phyloP scores from a whole-genome alignment of 106 monocot species.

The Iris macrosiphon region DNA sequence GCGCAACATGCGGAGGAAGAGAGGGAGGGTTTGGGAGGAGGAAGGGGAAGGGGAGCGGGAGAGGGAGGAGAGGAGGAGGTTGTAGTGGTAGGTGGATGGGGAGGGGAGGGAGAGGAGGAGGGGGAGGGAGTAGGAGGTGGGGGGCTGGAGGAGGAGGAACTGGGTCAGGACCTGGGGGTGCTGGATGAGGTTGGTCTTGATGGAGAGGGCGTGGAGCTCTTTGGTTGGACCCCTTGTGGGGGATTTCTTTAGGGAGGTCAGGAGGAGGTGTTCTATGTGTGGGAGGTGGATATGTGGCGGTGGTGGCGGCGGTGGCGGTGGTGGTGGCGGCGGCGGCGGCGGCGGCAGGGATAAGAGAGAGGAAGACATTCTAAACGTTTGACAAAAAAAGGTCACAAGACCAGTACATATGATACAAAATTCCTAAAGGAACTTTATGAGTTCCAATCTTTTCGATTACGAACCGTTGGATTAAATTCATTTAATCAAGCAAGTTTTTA shows the following conservation, averaged over 20 bases:
- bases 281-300: too few relatives aligned
- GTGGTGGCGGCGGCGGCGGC: too few relatives aligned
- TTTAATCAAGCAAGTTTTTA: too few relatives aligned
- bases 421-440: too few relatives aligned
- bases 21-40: background rate
- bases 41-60: background rate
- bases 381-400: too few relatives aligned
- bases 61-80: background rate
- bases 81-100: background rate
- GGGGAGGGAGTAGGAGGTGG: background rate
- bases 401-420: too few relatives aligned
- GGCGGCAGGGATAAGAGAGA: too few relatives aligned
- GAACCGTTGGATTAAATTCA: too few relatives aligned
- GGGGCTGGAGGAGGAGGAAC: background rate
- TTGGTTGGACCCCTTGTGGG: background rate
- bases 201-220: slow-evolving; percentile 1
- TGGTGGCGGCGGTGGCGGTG: too few relatives aligned
- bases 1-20: background rate
- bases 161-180: slow-evolving; percentile 1
- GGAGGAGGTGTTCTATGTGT: background rate
- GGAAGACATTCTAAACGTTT: too few relatives aligned
- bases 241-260: background rate
- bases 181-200: slow-evolving; percentile 1
- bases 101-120: background rate
- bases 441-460: too few relatives aligned